Evolutionary conservation across 129 eudicot genomes (phyloP), one percentile per base, ranked within the genome.

Genomic region (Centaurea solstitialis): DNA sequence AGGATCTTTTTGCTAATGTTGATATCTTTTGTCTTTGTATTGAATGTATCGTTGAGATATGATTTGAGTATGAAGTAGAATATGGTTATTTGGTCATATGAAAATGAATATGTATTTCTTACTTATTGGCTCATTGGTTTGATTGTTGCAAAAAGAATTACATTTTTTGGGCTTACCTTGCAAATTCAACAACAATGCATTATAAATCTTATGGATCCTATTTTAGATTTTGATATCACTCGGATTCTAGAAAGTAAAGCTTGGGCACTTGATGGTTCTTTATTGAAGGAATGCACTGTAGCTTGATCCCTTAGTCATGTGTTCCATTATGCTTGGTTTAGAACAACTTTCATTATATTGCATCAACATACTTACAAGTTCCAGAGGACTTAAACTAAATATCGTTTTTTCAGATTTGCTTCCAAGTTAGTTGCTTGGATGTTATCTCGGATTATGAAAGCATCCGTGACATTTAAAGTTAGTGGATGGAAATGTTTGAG

Each of bases 401-500:
- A 57, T 77, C 70, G 37, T 72, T 62, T 85, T 85, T 83, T 76
- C 93, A 95, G 99, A 84, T 95, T 93, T 91, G 97, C 96, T 80
- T 93, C 99, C 87, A 86, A 92, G 83, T 78, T 95, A 79, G 17
- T 91, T 82, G 97, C 98, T 78, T 91, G 93, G 94, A 82, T 84
- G 82, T 85, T 95, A 85, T 89, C 98, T 83, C 97, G 95, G 76
- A 85, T 88, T 20, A 72, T 93, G 89, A 94, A 94, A 77, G 99
- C 97, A 77, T 92, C 98, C 7, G 96, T 95, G 33, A 87, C 85
- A 81, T 95, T 95, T 72, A 91, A 94, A 33, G 89, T 95, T 81
- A 87, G 98, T 74, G 99, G 99, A 86, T 95, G 99, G 99, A 95
- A 95, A 92, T 95, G 99, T 82, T 82, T 93, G 84, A 89, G 99